Evolutionary conservation across 2,329 filamentous ascomycete species (phyloP), one percentile per base, ranked within the genome.

Genomic region (Colletotrichum orchidophilum): DNA sequence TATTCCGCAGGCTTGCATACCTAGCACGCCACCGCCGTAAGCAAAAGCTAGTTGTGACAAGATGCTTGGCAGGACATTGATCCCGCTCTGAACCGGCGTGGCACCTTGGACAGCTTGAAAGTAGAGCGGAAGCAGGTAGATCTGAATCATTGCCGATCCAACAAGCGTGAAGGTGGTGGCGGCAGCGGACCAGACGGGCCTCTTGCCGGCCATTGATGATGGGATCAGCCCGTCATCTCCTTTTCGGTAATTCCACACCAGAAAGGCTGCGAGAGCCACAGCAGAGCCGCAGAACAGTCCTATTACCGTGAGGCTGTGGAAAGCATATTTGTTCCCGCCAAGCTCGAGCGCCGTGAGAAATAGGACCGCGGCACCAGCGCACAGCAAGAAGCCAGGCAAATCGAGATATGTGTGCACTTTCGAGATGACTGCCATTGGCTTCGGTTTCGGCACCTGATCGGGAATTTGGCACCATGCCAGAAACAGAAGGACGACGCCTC

Each of bases 111-210:
- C 66, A 3, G 66, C 76, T 75, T 84, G 80, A 74, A 84, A 82
- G 74, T 79, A 83, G 42, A 83, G 75, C 1, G 81, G 80, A 26
- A 83, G 66, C 53, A 79, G 78, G 62, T 76, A 81, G 1, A 75
- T 71, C 12, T 73, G 70, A 29, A 75, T 42, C 64, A 63, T 71
- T 0, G 68, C 58, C 13, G 64, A 68, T 13, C 69, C 69, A 15
- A 69, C 24, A 21, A 68, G 26, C 1, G 64, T 50, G 76, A 85
- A 85, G 77, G 81, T 86, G 33, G 78, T 76, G 2, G 83, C 83
- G 0, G 79, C 80, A 39, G 83, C 80, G 74, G 83, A 80, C 46
- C 65, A 63, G 5, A 78, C 71, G 18, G 71, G 68, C 1, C 73
- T 68, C 18, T 72, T 72, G 3, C 63, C 63, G 7, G 76, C 42